Evolutionary conservation across 225 moss, liverwort and hornwort species (phyloP), one percentile per base, ranked within the genome.

Genomic region (Polytrichum formosum): DNA sequence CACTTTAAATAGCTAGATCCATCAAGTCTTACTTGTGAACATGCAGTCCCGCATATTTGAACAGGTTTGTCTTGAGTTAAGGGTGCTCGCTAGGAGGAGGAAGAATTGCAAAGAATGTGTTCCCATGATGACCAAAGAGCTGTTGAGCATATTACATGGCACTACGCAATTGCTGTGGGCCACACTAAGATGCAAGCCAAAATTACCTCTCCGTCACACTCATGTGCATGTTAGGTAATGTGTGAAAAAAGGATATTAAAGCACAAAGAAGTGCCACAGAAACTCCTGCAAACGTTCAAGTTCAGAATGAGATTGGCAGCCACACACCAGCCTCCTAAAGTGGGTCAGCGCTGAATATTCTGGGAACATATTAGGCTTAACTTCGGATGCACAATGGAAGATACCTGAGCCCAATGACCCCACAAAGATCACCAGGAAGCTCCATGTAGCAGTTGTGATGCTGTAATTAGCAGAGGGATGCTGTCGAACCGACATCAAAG

Each of bases 21-120:
- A 35, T 21, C 19, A 30, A 73, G 56, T 53, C 88, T 81, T 77
- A 92, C 92, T 88, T 88, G 75, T 91, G 91, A 22, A 98, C 94
- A 67, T 85, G 90, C 65, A 98, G 84, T 56, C 97, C 97, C 27
- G 94, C 91, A 82, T 98, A 98, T 85, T 98, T 98, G 88, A 98
- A 98, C 61, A 98, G 79, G 92, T 92, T 68, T 74, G 78, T 17
- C 67, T 62, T 58, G 59, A 72, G 68, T 35, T 35, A 35, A 35
- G 35, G 33, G 9, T 2, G 35, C 9, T 35, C 9, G 35, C 35
- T 35, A 35, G 35, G 8, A 35, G 9, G 35, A 35, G 9, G 9
- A 35, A 35, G 35, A 35, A 35, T 35, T 35, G 35, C 35, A 8
- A 35, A 35, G 2, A 35, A 35, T 8, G 8, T 35, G 8, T 35